A percentile compares a stretch with the other conserved stretches of the same genome.
phyloP scores from a whole-genome alignment of 2,329 filamentous ascomycete species.

The Ceratocystis albifundus region DNA sequence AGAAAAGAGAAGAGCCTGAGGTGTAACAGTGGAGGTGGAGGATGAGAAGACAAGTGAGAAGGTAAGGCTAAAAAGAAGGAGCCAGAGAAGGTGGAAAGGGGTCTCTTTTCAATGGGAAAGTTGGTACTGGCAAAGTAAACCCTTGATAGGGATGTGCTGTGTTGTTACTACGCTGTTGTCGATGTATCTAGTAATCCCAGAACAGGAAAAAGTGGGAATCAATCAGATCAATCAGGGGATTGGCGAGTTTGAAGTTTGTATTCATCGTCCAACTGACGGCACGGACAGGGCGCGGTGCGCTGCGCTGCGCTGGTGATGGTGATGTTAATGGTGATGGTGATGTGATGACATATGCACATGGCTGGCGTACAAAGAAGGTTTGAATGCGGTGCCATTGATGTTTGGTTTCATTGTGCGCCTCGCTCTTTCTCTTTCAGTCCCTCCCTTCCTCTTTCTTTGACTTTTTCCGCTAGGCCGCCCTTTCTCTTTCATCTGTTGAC shows the following conservation, averaged over 20 bases:
- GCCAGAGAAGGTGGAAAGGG: constrained; percentile 18
- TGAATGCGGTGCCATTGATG: too few relatives aligned
- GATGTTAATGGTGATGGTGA: too few relatives aligned
- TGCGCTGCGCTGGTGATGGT: too few relatives aligned
- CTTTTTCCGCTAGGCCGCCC: too few relatives aligned
- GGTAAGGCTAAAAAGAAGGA: constrained; percentile 11
- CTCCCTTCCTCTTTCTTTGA: too few relatives aligned
- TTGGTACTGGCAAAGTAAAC: background rate
- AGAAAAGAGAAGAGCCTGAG: constrained; percentile 16
- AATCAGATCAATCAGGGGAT: constrained; percentile 17
- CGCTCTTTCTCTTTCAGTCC: too few relatives aligned
- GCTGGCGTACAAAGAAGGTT: too few relatives aligned
- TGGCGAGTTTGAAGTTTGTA: background rate
- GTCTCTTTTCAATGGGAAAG: constrained; percentile 18
- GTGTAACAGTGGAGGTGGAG: constrained; percentile 3
- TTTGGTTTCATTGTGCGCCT: too few relatives aligned
- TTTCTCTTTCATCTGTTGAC: too few relatives aligned
- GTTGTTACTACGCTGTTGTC: constrained; percentile 3
- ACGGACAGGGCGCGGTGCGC: too few relatives aligned
- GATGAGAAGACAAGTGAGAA: constrained; percentile 14
- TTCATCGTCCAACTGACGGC: too few relatives aligned
- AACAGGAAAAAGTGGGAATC: constrained; percentile 18
- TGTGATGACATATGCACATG: too few relatives aligned
- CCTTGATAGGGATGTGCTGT: background rate
- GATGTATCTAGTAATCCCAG: constrained; percentile 16